Base-by-base conservation (phyloP, 2,329 filamentous ascomycete species). In the Chaetomium sp. region DNA sequence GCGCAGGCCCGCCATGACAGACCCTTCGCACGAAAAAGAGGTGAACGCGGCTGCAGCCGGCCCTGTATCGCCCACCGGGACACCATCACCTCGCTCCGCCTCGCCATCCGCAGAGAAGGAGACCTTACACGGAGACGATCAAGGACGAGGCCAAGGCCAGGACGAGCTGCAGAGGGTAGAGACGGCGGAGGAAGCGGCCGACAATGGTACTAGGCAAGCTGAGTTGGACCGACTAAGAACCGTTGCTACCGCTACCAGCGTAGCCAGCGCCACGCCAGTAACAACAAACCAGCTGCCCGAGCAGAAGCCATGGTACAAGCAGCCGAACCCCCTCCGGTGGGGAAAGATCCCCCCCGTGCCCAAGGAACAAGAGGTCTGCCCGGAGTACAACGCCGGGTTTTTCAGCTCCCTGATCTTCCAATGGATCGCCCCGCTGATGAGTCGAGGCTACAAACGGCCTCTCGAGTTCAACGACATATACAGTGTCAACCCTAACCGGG, bases 341-440 rank as follows among this genome's bases (percentile, higher is more conserved):
- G 79, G 82, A 4, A 59, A 68, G 37, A 70, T 77, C 2, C 80
- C 82, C 1, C 74, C 79, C 0, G 72, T 86, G 0, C 84, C 84
- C 40, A 70, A 78, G 48, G 75, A 77, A 63, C 75, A 76, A 54
- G 64, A 63, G 6, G 69, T 76, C 0, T 91, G 83, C 5, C 81
- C 80, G 59, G 91, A 96, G 72, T 78, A 89, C 67, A 77, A 74
- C 4, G 91, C 91, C 5, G 74, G 80, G 2, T 86, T 91, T 66
- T 79, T 94, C 60, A 95, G 89, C 72, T 69, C 78, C 55, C 69
- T 95, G 27, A 87, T 86, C 4, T 97, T 96, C 67, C 83, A 90
- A 69, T 97, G 92, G 92, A 92, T 96, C 79, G 84, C 84, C 0
- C 86, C 89, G 1, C 68, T 97, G 54, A 97, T 97, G 91, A 78